Percentiles rank a stretch among this genome's conserved stretches.
Evolutionary conservation across 805 yeast species (phyloP).

Genomic region (Zygosaccharomyces rouxii): DNA sequence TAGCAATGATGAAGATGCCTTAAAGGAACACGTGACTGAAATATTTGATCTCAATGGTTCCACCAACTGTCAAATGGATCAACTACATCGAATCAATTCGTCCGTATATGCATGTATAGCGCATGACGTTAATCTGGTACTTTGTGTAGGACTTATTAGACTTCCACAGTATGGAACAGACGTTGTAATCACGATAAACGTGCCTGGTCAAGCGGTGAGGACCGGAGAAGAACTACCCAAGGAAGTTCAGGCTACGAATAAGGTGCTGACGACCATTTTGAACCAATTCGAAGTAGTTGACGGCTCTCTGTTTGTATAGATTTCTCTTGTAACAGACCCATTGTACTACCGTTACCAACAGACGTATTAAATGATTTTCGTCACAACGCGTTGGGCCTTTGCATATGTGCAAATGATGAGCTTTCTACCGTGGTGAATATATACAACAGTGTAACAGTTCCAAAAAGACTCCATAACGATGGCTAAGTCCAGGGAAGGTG

Average conservation of each 20-base stretch:
- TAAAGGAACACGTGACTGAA: slow-evolving; percentile 54
- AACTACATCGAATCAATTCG: slow-evolving; percentile 1
- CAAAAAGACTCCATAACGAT: slow-evolving; percentile 5
- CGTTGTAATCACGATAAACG: slow-evolving; percentile 53
- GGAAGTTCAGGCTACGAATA: slow-evolving; percentile 20
- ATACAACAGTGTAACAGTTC: neutral
- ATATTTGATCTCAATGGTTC: slow-evolving; percentile 43
- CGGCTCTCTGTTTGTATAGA: slow-evolving; percentile 26
- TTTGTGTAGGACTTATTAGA: slow-evolving; percentile 56
- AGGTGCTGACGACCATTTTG: slow-evolving; percentile 21
- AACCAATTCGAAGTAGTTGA: slow-evolving; percentile 27
- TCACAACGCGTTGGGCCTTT: neutral
- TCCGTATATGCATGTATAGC: slow-evolving; percentile 2
- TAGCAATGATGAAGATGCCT: slow-evolving; percentile 39
- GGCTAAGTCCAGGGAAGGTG: slow-evolving; percentile 19
- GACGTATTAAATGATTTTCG: neutral
- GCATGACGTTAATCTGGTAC: slow-evolving; percentile 35
- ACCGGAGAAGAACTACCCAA: slow-evolving; percentile 12
- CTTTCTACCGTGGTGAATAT: slow-evolving; percentile 1
- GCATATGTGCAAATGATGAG: neutral
- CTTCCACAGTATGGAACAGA: slow-evolving; percentile 53
- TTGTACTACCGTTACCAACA: neutral
- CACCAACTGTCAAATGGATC: slow-evolving; percentile 22
- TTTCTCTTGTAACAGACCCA: neutral
- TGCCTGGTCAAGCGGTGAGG: slow-evolving; percentile 37